Conservation (phyloP, 1,284 basidiomycete species). For the Ganoderma lucidum region DNA sequence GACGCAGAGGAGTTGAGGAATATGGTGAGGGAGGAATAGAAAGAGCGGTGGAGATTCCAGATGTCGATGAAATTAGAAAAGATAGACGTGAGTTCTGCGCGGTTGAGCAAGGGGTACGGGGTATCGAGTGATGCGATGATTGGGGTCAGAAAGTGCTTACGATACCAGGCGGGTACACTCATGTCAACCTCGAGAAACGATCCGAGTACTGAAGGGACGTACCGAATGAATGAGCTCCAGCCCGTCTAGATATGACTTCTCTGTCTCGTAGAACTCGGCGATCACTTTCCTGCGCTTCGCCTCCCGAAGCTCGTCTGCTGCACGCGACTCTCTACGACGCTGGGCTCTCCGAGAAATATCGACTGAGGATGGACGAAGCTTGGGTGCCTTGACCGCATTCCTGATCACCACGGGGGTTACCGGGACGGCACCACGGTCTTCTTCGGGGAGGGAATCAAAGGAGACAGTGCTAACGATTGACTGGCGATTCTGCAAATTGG, state of each 20-base stretch:
- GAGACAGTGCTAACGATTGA: slow-evolving; percentile 75
- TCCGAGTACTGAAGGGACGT: slow-evolving; percentile 37
- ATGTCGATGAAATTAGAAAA: slow-evolving; percentile 95
- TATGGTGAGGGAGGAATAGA: slow-evolving; percentile 66
- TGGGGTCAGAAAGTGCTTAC: slow-evolving; percentile 80
- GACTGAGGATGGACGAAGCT: slow-evolving; percentile 39
- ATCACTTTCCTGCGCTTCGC: slow-evolving; percentile 60
- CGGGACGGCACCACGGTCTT: slow-evolving; percentile 34
- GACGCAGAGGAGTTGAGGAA: slow-evolving; percentile 48
- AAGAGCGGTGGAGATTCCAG: slow-evolving; percentile 87
- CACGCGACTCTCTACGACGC: slow-evolving; percentile 42
- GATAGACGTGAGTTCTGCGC: slow-evolving; percentile 74
- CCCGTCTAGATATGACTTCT: slow-evolving; percentile 81
- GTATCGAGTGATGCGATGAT: slow-evolving; percentile 76
- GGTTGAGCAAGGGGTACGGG: slow-evolving; percentile 70
- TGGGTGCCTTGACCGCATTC: slow-evolving; percentile 32
- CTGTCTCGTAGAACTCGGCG: slow-evolving; percentile 82
- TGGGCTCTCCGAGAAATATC: slow-evolving; percentile 39
- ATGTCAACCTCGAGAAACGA: neutral
- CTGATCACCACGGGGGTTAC: slow-evolving; percentile 36
- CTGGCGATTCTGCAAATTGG: slow-evolving; percentile 61
- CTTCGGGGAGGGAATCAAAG: slow-evolving; percentile 71
- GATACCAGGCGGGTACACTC: neutral
- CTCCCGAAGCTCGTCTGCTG: slow-evolving; percentile 44
- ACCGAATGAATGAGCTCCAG: slow-evolving; percentile 85